Conservation (phyloP, 2,329 filamentous ascomycete species). For the Sporothrix euskadiensis region DNA sequence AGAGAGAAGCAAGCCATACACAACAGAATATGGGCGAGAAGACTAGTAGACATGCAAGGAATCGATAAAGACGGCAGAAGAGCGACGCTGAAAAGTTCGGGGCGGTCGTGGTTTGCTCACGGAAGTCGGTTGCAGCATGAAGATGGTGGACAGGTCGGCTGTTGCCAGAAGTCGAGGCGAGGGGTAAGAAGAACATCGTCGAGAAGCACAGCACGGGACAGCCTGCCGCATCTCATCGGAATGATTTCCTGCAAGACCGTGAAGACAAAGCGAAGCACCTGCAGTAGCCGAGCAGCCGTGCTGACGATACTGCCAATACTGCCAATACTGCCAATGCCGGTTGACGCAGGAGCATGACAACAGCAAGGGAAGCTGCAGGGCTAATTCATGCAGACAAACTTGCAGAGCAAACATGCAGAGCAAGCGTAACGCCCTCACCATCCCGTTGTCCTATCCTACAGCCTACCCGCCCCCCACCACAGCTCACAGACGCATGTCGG, state of each 20-base stretch:
- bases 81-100: not conserved
- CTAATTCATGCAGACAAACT: not conserved
- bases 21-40: not conserved
- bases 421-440: not conserved
- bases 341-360: not conserved
- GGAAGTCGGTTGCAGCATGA: not conserved
- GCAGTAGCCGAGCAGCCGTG: not conserved
- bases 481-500: not conserved
- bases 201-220: not conserved
- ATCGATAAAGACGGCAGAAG: not conserved
- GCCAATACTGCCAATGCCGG: not conserved
- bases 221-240: not conserved
- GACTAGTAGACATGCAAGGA: not conserved
- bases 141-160: not conserved
- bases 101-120: not conserved
- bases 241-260: not conserved
- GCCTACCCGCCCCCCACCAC: not conserved
- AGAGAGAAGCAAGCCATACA: no score
- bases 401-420: not conserved
- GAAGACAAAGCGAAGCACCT: not conserved
- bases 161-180: not conserved
- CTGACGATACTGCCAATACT: not conserved
- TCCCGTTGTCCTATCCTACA: not conserved
- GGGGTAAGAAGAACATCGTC: not conserved
- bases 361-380: not conserved